phyloP scores from a whole-genome alignment of 257 asterid species.

The Handroanthus guayacan region DNA sequence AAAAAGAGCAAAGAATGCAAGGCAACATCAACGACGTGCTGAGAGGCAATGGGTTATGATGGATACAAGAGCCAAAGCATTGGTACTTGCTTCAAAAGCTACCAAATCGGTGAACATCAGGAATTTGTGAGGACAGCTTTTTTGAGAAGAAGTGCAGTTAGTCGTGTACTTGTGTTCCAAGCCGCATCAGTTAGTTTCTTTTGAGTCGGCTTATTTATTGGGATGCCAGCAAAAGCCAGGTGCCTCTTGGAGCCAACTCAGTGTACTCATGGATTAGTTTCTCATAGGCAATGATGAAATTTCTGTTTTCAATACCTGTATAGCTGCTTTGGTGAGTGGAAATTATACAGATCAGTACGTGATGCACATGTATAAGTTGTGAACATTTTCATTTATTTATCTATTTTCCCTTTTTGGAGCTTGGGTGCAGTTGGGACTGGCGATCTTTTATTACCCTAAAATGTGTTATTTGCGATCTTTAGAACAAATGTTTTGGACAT shows the following conservation, averaged over 20 bases:
- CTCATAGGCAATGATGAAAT: background rate
- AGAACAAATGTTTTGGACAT: no score
- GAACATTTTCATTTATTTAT: no score
- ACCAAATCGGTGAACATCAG: slow-evolving; percentile 55
- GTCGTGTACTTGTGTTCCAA: background rate
- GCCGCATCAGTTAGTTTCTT: background rate
- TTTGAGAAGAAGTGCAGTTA: background rate
- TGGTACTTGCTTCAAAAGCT: slow-evolving; percentile 81
- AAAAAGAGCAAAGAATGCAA: slow-evolving; percentile 91
- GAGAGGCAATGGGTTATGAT: slow-evolving; percentile 72
- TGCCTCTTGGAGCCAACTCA: background rate
- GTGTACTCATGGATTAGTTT: background rate
- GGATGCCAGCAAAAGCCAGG: background rate
- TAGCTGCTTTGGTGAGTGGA: no score
- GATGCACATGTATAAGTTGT: no score
- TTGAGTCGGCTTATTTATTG: background rate
- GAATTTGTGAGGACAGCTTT: slow-evolving; percentile 37
- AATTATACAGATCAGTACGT: no score
- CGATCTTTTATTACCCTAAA: no score
- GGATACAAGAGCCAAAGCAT: slow-evolving; percentile 73
- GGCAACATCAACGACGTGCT: slow-evolving; percentile 92
- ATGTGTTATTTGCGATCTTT: no score
- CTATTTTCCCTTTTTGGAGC: no score
- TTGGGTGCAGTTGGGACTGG: no score
- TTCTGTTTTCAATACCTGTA: no score